Conservation (phyloP, 768 basidiomycete species). For the Boletus pseudopeckii region DNA sequence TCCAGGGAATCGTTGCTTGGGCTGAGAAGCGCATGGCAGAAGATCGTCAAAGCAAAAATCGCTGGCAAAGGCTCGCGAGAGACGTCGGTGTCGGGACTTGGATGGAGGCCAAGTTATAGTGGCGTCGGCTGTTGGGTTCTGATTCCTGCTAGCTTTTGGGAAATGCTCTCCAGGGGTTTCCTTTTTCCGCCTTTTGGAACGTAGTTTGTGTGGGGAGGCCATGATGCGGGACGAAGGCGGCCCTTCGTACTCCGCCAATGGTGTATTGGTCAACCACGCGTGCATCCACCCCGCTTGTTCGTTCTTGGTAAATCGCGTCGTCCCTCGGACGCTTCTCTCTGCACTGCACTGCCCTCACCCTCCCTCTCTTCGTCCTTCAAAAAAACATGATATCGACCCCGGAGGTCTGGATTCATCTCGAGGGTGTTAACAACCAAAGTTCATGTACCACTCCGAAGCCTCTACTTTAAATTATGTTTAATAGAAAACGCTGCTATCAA, state of each 20-base stretch:
- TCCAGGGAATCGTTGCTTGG: conserved; percentile 44
- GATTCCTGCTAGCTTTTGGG: too few species aligned
- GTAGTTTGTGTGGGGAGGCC: background rate
- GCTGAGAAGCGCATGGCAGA: conserved; percentile 19
- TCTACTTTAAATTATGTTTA: background rate
- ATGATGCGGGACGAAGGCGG: background rate
- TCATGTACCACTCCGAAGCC: background rate
- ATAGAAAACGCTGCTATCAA: background rate
- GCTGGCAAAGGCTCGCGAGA: conserved; percentile 14
- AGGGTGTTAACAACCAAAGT: background rate
- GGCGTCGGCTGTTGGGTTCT: background rate
- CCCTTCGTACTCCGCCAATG: background rate
- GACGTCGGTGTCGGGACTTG: conserved; percentile 18
- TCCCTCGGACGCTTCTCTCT: background rate
- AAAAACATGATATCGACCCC: background rate
- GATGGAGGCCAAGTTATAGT: conserved; percentile 31
- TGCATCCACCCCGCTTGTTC: background rate
- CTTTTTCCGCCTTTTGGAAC: background rate
- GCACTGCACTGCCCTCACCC: background rate
- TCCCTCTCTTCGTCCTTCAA: background rate
- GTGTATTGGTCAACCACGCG: background rate
- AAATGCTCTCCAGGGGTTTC: background rate
- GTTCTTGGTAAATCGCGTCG: background rate
- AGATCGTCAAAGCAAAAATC: background rate
- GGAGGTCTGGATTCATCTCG: background rate